phyloP scores from a whole-genome alignment of 2,329 filamentous ascomycete genomes.

The Rhynchosporium agropyri region DNA sequence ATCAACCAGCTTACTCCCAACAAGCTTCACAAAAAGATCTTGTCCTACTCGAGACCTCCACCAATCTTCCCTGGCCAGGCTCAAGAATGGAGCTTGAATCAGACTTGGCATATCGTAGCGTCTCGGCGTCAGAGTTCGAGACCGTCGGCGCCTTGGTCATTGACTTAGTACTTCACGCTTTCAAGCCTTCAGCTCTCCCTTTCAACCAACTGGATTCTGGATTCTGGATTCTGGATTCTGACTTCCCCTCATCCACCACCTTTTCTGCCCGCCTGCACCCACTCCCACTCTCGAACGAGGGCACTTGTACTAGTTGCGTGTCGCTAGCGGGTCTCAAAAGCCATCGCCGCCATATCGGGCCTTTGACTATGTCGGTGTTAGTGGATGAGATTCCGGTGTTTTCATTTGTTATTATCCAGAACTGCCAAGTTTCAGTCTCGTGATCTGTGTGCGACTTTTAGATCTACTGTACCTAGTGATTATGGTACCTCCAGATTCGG shows the following conservation, averaged over 20 bases:
- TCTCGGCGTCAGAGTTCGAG: conserved; percentile 8
- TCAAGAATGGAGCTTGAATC: neutral
- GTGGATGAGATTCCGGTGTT: neutral
- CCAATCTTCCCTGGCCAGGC: neutral
- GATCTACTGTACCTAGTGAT: neutral
- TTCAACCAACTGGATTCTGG: too few species aligned
- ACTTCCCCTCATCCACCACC: conserved; percentile 10
- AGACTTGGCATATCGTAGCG: neutral
- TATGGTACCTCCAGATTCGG: neutral
- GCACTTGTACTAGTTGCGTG: too few species aligned
- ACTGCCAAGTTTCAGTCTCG: conserved; percentile 13
- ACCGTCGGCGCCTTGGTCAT: conserved; percentile 4
- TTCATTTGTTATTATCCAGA: neutral
- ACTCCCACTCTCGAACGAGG: too few species aligned
- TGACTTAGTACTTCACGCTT: neutral
- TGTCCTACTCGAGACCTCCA: neutral
- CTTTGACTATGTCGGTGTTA: neutral
- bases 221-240: too few species aligned
- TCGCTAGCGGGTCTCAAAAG: conserved; percentile 3
- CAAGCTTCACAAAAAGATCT: neutral
- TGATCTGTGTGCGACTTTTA: neutral
- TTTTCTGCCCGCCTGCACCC: neutral
- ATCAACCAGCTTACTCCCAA: too few species aligned
- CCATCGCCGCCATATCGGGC: conserved; percentile 3
- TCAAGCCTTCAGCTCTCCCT: neutral